phyloP scores from a whole-genome alignment of 371 early-diverging fungal genomes.

The Mortierella sp. region DNA sequence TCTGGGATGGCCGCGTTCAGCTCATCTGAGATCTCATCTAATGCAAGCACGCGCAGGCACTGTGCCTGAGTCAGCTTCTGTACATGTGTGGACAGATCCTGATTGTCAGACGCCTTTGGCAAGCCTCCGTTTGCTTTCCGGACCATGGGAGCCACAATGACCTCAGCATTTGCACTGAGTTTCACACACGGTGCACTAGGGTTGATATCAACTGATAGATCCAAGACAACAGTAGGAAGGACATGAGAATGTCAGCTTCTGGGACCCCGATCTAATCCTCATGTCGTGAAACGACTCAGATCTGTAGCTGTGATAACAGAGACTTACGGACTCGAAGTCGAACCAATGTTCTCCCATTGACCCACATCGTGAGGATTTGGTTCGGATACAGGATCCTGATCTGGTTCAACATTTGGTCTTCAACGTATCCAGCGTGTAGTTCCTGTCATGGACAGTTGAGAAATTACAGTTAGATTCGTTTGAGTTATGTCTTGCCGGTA shows the following conservation, averaged over 20 bases:
- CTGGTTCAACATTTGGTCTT: constrained; percentile 82
- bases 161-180: constrained; percentile 76
- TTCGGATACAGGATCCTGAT: constrained; percentile 74
- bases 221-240: background rate
- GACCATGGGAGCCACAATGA: constrained; percentile 85
- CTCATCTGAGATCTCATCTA: constrained; percentile 43
- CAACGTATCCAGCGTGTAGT: constrained; percentile 83
- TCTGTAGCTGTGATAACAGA: background rate
- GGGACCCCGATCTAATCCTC: background rate
- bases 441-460: constrained; percentile 59
- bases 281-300: too few relatives aligned
- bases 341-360: constrained; percentile 71
- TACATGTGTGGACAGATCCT: constrained; percentile 30
- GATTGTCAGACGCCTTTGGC: constrained; percentile 27
- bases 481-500: background rate
- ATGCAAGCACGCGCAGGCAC: constrained; percentile 44
- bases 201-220: constrained; percentile 64
- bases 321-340: constrained; percentile 67
- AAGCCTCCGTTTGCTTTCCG: constrained; percentile 50
- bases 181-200: constrained; percentile 68
- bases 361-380: constrained; percentile 81
- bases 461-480: background rate
- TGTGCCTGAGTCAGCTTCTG: constrained; percentile 39
- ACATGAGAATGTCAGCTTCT: background rate
- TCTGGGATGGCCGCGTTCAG: constrained; percentile 18